phyloP scores from a whole-genome alignment of 139 green algal genomes.

The Coelastrella sp. region DNA sequence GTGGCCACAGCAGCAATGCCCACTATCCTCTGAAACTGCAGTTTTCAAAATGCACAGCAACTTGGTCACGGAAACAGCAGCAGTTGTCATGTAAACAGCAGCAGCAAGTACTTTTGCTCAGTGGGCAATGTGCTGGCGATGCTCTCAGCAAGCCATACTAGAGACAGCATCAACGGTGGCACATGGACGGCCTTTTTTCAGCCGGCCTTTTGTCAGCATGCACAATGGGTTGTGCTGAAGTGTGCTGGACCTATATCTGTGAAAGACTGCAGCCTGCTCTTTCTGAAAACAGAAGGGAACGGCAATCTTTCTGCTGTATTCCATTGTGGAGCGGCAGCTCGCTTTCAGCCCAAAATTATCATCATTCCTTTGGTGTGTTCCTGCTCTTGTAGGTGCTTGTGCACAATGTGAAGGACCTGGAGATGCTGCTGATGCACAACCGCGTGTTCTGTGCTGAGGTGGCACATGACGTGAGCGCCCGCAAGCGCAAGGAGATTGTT shows the following conservation, averaged over 20 bases:
- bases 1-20: too few relatives aligned
- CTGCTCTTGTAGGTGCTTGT: slow-evolving; percentile 75
- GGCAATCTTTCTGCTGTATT: neutral
- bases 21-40: too few relatives aligned
- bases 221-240: too few relatives aligned
- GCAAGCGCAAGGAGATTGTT: slow-evolving; percentile 97
- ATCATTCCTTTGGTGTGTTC: neutral
- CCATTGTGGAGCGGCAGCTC: neutral
- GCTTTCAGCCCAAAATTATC: neutral
- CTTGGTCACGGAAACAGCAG: too few relatives aligned
- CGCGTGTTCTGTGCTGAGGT: slow-evolving; percentile 72
- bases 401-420: slow-evolving; percentile 94
- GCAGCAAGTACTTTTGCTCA: too few relatives aligned
- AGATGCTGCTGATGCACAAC: slow-evolving; percentile 99
- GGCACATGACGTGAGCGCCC: slow-evolving; percentile 94
- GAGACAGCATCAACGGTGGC: too few relatives aligned
- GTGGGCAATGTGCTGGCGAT: too few relatives aligned
- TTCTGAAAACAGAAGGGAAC: neutral
- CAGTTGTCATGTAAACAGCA: too few relatives aligned
- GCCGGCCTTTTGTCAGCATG: too few relatives aligned
- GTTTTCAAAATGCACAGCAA: too few relatives aligned
- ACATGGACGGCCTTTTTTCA: too few relatives aligned
- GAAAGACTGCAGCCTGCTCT: neutral
- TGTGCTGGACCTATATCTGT: neutral
- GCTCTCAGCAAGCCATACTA: too few relatives aligned